Evolutionary conservation across 176 grass and related monocot genomes (phyloP).

Genomic region (Carex parvula): DNA sequence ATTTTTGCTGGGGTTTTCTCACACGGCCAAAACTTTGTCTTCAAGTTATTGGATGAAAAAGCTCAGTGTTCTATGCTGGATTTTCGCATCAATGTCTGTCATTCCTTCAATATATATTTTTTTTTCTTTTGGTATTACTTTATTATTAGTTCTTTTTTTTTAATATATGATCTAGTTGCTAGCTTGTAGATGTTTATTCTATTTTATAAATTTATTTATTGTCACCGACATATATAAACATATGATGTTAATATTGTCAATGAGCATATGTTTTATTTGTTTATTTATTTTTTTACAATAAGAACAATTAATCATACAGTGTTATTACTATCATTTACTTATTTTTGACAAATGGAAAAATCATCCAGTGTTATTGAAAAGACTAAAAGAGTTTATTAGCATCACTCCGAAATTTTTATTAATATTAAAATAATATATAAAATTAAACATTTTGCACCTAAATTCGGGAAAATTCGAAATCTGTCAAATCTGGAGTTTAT

Average conservation of each 20-base stretch:
- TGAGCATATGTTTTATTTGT: neutral
- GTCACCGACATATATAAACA: conserved; percentile 11
- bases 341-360: too few relatives aligned
- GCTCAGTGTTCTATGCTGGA: conserved; percentile 63
- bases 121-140: neutral
- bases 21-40: conserved; percentile 29
- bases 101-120: neutral
- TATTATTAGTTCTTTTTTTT: neutral
- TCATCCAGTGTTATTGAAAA: neutral
- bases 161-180: neutral
- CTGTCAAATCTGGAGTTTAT: too few relatives aligned
- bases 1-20: conserved; percentile 14
- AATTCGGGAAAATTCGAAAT: too few relatives aligned
- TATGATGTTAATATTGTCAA: neutral
- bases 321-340: too few relatives aligned
- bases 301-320: too few relatives aligned
- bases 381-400: too few relatives aligned
- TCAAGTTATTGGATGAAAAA: conserved; percentile 45
- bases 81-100: conserved; percentile 92
- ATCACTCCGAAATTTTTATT: too few relatives aligned
- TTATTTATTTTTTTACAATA: too few relatives aligned
- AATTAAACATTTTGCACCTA: too few relatives aligned
- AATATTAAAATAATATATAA: too few relatives aligned
- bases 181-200: neutral
- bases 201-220: neutral